These are phyloP conservation scores for Quercus phellos DNA, from an alignment of 331 rosid species.

Conservation along the genomic window DNA sequence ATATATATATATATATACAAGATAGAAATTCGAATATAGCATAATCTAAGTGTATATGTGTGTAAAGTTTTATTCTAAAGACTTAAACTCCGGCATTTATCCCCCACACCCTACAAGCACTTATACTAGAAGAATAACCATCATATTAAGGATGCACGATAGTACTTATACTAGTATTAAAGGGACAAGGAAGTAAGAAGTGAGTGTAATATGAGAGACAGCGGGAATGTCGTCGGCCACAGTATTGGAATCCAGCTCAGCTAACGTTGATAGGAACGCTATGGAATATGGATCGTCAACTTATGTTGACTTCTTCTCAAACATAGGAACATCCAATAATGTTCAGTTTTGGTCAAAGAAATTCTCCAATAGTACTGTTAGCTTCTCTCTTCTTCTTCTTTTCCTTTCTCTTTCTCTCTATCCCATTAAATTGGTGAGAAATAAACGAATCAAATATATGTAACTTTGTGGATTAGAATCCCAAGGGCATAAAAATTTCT, in stretches of 20 bases:
- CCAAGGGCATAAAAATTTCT: neutral
- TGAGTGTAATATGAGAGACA: too few species aligned
- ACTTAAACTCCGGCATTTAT: rapidly evolving
- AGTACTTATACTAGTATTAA: too few species aligned
- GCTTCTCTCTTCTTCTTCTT: neutral
- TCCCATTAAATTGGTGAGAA: neutral
- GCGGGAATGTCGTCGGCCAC: too few species aligned
- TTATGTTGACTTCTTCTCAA: neutral
- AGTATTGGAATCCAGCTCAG: too few species aligned
- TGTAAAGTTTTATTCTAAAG: too few species aligned
- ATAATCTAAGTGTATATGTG: too few species aligned
- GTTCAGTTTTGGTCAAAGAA: neutral
- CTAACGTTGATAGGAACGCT: neutral
- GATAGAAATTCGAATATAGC: too few species aligned
- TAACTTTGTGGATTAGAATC: neutral
- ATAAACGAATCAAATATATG: neutral
- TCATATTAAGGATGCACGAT: too few species aligned
- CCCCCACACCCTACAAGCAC: rapidly evolving
- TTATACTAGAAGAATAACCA: too few species aligned
- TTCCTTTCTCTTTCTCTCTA: neutral
- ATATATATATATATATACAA: too few species aligned
- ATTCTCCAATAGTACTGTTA: neutral
- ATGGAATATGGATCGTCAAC: neutral
- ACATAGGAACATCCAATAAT: neutral
- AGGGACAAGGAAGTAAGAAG: too few species aligned